Conservation (phyloP, 2,329 filamentous ascomycete genomes). For the Aschersonia sp. region DNA sequence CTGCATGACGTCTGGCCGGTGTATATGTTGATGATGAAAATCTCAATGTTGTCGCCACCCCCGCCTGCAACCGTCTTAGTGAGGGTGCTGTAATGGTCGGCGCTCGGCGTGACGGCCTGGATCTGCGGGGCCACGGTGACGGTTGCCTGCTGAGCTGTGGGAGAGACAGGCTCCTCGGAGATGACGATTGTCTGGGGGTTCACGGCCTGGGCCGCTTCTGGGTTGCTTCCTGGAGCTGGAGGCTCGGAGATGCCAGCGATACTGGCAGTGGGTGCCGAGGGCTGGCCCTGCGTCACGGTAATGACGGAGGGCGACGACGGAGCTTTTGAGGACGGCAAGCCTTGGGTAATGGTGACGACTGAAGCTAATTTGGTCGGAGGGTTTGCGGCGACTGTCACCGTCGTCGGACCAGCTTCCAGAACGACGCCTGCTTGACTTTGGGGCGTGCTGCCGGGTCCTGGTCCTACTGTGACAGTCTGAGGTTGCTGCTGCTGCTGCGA, state of each 20-base stretch:
- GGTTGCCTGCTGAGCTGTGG: constrained; percentile 6
- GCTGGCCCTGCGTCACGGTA: constrained; percentile 2
- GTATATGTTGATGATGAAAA: constrained; percentile 15
- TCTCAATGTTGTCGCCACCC: constrained; percentile 13
- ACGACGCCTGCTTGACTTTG: constrained; percentile 4
- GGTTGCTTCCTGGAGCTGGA: background rate
- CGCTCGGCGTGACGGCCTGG: constrained; percentile 5
- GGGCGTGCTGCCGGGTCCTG: background rate
- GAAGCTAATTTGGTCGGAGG: constrained; percentile 8
- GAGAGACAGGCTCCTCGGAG: constrained; percentile 4
- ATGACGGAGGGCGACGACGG: background rate
- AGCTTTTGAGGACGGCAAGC: background rate
- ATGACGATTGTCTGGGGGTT: constrained; percentile 7
- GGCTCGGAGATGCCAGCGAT: background rate
- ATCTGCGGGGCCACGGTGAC: constrained; percentile 10
- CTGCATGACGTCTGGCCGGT: constrained; percentile 15
- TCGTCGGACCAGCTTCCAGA: constrained; percentile 5
- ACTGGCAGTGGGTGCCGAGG: background rate
- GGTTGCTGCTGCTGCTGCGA: background rate
- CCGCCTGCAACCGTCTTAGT: constrained; percentile 10
- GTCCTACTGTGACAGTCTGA: background rate
- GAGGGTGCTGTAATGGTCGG: constrained; percentile 9
- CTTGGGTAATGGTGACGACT: constrained; percentile 6
- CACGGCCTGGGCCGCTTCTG: background rate
- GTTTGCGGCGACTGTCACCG: constrained; percentile 9